Conservation (phyloP, 2,329 filamentous ascomycete genomes). For the Fonsecaea erecta region DNA sequence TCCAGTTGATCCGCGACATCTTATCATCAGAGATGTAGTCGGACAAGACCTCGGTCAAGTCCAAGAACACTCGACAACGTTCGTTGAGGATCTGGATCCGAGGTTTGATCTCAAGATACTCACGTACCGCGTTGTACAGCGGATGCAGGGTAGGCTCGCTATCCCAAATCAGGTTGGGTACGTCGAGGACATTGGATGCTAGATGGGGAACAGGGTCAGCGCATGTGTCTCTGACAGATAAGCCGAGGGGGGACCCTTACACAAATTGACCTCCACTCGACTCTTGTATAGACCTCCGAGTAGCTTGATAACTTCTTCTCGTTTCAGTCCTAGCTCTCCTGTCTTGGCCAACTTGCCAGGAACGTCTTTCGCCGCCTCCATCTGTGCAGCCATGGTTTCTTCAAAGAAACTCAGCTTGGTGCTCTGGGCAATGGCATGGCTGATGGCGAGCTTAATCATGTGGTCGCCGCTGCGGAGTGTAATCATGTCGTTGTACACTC, state of each 20-base stretch:
- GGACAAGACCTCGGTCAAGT: constrained; percentile 90
- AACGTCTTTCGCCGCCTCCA: constrained; percentile 89
- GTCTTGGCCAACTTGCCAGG: constrained; percentile 87
- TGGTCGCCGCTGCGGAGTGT: constrained; percentile 92
- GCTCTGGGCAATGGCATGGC: constrained; percentile 94
- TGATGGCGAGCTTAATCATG: constrained; percentile 72
- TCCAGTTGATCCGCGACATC: constrained; percentile 91
- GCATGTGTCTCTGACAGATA: constrained; percentile 1
- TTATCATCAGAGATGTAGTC: constrained; percentile 92
- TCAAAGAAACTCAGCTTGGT: constrained; percentile 97
- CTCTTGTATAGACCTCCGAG: constrained; percentile 89
- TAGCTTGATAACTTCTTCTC: constrained; percentile 90
- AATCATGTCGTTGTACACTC: constrained; percentile 99
- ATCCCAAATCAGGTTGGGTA: constrained; percentile 98
- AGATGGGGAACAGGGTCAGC: constrained; percentile 20
- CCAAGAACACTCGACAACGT: constrained; percentile 92
- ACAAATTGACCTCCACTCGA: constrained; percentile 95
- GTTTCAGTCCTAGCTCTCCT: constrained; percentile 86
- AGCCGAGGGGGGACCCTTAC: constrained; percentile 61
- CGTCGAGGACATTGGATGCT: constrained; percentile 95
- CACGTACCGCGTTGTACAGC: constrained; percentile 89
- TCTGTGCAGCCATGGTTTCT: constrained; percentile 91
- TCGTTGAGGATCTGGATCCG: constrained; percentile 97
- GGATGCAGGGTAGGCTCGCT: constrained; percentile 93
- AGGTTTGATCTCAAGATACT: constrained; percentile 96